Percentiles rank a stretch among this genome's conserved stretches.
Evolutionary conservation across 2,329 filamentous ascomycete genomes (phyloP).

Genomic region (Elsinoe arachidis): DNA sequence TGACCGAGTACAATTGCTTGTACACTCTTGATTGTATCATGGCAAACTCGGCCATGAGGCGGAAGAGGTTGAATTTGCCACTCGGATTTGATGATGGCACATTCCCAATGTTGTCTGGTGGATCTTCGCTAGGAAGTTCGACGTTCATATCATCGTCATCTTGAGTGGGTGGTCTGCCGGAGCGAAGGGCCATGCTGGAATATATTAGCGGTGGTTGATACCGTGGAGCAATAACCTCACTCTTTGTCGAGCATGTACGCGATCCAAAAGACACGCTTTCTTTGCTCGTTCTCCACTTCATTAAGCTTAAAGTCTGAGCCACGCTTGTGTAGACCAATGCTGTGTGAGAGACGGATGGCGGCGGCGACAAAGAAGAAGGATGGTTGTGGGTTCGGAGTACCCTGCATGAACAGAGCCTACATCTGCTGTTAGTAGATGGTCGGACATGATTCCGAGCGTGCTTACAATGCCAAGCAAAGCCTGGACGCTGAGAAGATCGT

Average conservation of each 20-base stretch:
- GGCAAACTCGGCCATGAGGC: constrained; percentile 83
- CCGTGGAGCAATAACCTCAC: constrained; percentile 28
- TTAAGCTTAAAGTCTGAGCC: constrained; percentile 91
- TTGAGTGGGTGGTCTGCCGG: constrained; percentile 62
- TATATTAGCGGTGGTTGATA: constrained; percentile 17
- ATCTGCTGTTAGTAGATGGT: constrained; percentile 15
- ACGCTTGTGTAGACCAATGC: constrained; percentile 88
- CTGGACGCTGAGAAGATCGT: constrained; percentile 88
- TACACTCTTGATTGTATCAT: constrained; percentile 92
- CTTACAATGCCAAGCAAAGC: constrained; percentile 77
- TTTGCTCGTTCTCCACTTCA: constrained; percentile 86
- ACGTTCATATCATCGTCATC: constrained; percentile 89
- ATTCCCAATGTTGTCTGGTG: constrained; percentile 86
- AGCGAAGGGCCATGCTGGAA: constrained; percentile 55
- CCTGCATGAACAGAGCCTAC: constrained; percentile 81
- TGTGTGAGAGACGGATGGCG: constrained; percentile 83
- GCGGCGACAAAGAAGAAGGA: constrained; percentile 85
- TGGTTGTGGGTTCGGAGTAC: constrained; percentile 92
- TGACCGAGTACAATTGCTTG: constrained; percentile 84
- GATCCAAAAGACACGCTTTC: constrained; percentile 70
- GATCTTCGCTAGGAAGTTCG: constrained; percentile 83
- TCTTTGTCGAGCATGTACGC: constrained; percentile 67
- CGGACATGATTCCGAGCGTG: neutral
- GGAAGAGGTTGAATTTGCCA: constrained; percentile 89
- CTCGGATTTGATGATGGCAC: constrained; percentile 83